Conservation (phyloP, 805 yeast genomes). For the Cyberlindnera japonica region DNA sequence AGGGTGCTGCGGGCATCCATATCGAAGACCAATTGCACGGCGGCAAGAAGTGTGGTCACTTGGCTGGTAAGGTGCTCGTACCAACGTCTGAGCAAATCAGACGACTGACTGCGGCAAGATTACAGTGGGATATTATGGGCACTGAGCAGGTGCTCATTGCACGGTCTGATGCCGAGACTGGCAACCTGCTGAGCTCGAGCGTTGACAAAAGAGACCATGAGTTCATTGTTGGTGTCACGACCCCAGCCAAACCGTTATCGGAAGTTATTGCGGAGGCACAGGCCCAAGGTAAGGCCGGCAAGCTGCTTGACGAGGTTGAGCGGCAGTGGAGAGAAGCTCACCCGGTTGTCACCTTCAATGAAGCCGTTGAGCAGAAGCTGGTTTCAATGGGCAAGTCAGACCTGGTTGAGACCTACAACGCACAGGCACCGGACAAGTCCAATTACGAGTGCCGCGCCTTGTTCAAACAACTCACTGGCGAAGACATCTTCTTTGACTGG, state of each 20-base stretch:
- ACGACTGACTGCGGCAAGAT: slow-evolving; percentile 51
- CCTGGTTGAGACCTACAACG: slow-evolving; percentile 25
- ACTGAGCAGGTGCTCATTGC: slow-evolving; percentile 55
- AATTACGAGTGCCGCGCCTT: slow-evolving; percentile 17
- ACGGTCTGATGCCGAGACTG: slow-evolving; percentile 56
- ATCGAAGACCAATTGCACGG: slow-evolving; percentile 63
- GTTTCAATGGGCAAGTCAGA: slow-evolving; percentile 26
- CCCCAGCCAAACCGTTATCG: slow-evolving; percentile 39
- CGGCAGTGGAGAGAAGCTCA: slow-evolving; percentile 43
- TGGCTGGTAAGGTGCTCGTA: slow-evolving; percentile 58
- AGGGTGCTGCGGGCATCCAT: slow-evolving; percentile 65
- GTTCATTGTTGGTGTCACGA: slow-evolving; percentile 46
- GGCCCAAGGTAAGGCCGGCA: slow-evolving; percentile 32
- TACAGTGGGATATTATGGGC: slow-evolving; percentile 66
- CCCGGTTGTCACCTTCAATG: slow-evolving; percentile 44
- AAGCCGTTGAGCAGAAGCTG: slow-evolving; percentile 39
- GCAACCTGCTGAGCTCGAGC: slow-evolving; percentile 45
- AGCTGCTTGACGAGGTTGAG: slow-evolving; percentile 38
- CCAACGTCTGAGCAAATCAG: slow-evolving; percentile 55
- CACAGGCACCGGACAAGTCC: slow-evolving; percentile 16
- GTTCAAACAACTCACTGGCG: slow-evolving; percentile 29
- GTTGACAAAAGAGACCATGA: slow-evolving; percentile 58
- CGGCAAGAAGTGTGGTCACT: slow-evolving; percentile 62
- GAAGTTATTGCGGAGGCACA: slow-evolving; percentile 44
- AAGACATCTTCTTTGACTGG: slow-evolving; percentile 47